These are phyloP conservation scores for Septoria petroselini DNA, from an alignment of 2,329 filamentous ascomycete genomes.

Conservation along the genomic window DNA sequence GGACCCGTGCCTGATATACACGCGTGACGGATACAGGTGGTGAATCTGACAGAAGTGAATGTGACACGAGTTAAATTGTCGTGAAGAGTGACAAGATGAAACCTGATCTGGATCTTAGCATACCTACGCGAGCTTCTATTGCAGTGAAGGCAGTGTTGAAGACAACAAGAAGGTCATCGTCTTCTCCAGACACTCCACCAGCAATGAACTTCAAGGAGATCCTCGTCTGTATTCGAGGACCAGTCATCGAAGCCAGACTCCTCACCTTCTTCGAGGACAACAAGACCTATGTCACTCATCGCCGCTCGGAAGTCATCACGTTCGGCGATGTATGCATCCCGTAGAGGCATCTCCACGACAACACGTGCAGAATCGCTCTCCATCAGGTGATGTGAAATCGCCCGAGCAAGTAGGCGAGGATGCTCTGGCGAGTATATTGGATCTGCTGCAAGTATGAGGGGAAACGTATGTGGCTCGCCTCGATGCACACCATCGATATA, in stretches of 20 bases:
- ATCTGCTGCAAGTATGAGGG: slow-evolving; percentile 77
- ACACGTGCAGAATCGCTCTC: slow-evolving; percentile 58
- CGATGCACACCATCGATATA: slow-evolving; percentile 11
- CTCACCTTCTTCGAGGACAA: slow-evolving; percentile 58
- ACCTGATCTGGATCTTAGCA: not conserved
- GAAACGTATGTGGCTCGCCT: slow-evolving; percentile 37
- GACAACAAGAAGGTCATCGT: slow-evolving; percentile 18
- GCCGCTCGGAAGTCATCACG: slow-evolving; percentile 59
- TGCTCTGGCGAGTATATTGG: slow-evolving; percentile 83
- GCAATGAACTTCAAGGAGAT: slow-evolving; percentile 55
- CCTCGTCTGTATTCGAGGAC: slow-evolving; percentile 53
- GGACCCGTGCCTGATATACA: no score
- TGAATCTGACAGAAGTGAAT: no score
- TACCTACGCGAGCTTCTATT: slow-evolving; percentile 4
- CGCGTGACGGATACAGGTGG: no score
- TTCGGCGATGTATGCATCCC: slow-evolving; percentile 67
- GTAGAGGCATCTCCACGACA: slow-evolving; percentile 75
- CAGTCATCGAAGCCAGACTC: slow-evolving; percentile 72
- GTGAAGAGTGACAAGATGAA: not conserved
- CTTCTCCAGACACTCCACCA: slow-evolving; percentile 65
- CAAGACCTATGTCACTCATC: slow-evolving; percentile 57
- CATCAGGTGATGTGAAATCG: slow-evolving; percentile 66
- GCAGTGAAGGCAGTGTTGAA: not conserved
- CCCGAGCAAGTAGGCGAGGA: slow-evolving; percentile 67
- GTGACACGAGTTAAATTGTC: no score